phyloP scores from a whole-genome alignment of 345 rosid genomes.

The Zanthoxylum bungeanum region DNA sequence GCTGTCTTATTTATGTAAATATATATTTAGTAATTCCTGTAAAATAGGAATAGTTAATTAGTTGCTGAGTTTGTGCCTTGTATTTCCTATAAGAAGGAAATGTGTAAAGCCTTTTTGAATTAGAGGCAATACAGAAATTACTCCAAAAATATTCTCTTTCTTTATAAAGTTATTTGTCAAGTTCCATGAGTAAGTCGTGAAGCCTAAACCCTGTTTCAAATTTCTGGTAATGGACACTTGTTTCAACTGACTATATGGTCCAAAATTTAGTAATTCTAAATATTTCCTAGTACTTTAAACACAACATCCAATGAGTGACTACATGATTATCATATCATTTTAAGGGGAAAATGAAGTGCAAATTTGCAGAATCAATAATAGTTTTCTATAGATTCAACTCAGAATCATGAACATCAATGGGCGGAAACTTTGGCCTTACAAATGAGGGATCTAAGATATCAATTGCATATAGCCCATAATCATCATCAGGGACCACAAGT shows the following conservation, averaged over 20 bases:
- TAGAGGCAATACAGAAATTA: too few species aligned
- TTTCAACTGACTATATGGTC: not conserved
- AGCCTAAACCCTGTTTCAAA: not conserved
- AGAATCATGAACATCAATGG: not conserved
- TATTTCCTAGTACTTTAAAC: not conserved
- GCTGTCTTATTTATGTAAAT: too few species aligned
- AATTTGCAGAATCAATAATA: not conserved
- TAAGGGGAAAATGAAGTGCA: not conserved
- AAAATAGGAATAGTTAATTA: too few species aligned
- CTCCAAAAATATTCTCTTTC: too few species aligned
- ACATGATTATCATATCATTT: not conserved
- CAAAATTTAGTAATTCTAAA: not conserved
- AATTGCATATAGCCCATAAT: conserved; percentile 77
- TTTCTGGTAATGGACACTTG: not conserved
- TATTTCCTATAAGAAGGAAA: too few species aligned
- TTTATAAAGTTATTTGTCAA: not conserved
- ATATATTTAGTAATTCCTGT: too few species aligned
- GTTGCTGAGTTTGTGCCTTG: too few species aligned
- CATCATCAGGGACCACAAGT: conserved; percentile 80
- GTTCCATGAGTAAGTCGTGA: not conserved
- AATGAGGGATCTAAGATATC: conserved; percentile 80
- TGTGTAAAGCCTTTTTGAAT: too few species aligned
- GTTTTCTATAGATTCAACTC: not conserved
- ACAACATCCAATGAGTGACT: not conserved
- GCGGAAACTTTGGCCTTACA: conserved; percentile 35